A percentile compares a stretch with the other conserved stretches of the same genome.
Evolutionary conservation across 768 basidiomycete species (phyloP).

Genomic region (Strobilomyces confusus): DNA sequence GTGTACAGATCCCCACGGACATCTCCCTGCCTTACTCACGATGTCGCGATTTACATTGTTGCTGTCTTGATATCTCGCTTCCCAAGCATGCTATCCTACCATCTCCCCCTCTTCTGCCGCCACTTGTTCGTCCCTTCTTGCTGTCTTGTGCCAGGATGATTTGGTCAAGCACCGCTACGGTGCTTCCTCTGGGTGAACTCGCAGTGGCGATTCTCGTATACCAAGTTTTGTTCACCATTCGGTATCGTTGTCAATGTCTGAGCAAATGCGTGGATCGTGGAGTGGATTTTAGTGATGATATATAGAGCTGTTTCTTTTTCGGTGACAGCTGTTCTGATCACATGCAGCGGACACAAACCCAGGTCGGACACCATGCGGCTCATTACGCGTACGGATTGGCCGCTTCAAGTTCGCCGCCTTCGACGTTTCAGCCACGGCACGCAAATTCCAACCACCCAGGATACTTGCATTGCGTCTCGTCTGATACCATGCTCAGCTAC

Average conservation of each 20-base stretch:
- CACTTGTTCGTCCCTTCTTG: conserved; percentile 5
- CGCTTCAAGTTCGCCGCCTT: no score
- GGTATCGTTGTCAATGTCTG: conserved; percentile 2
- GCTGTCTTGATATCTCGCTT: conserved; percentile 28
- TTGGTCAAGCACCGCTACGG: conserved; percentile 6
- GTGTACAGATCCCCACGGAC: conserved; percentile 7
- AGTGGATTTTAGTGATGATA: background rate
- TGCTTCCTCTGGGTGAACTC: conserved; percentile 1
- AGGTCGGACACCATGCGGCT: no score
- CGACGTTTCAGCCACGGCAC: background rate
- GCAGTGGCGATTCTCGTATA: conserved; percentile 14
- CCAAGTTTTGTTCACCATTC: conserved; percentile 7
- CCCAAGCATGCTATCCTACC: conserved; percentile 19
- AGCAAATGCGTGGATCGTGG: background rate
- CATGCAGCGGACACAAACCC: background rate
- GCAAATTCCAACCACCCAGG: background rate
- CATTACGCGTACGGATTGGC: background rate
- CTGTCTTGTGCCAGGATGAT: conserved; percentile 8
- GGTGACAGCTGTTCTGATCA: background rate
- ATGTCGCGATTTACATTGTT: conserved; percentile 21
- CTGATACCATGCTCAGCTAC: conserved; percentile 23
- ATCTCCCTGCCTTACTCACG: conserved; percentile 11
- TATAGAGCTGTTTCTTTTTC: background rate
- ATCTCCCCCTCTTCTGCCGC: background rate
- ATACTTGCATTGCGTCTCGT: background rate